A percentile compares a stretch with the other conserved stretches of the same genome.
phyloP scores from a whole-genome alignment of 23 red algal species.

The Gracilaria domingensis region DNA sequence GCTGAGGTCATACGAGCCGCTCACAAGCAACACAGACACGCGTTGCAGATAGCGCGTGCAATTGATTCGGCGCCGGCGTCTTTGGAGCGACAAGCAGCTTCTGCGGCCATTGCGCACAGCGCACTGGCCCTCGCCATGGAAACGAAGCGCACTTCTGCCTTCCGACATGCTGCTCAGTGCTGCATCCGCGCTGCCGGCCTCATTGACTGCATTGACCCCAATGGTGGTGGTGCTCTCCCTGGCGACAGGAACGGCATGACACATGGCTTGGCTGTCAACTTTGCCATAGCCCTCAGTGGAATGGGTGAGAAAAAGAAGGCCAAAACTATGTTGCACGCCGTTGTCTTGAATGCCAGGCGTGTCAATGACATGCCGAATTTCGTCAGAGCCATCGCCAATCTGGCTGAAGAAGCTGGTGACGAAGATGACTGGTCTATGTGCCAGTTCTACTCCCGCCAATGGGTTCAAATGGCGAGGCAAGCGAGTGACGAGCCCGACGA shows the following conservation, averaged over 20 bases:
- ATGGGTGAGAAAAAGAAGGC: conserved; percentile 50
- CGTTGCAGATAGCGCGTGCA: conserved; percentile 26
- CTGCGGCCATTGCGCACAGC: conserved; percentile 46
- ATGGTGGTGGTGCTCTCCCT: background rate
- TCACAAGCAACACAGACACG: conserved; percentile 38
- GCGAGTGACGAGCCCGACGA: conserved; percentile 46
- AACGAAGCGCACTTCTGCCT: conserved; percentile 9
- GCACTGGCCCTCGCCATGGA: conserved; percentile 47
- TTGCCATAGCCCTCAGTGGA: conserved; percentile 50
- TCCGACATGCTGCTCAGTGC: conserved; percentile 25
- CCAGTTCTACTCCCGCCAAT: conserved; percentile 40
- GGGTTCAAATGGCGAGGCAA: conserved; percentile 53
- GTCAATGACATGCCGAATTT: conserved; percentile 48
- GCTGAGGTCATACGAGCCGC: conserved; percentile 40
- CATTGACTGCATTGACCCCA: conserved; percentile 27
- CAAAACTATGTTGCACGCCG: conserved; percentile 30
- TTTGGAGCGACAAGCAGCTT: conserved; percentile 39
- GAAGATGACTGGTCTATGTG: conserved; percentile 52
- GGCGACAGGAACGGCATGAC: conserved; percentile 28
- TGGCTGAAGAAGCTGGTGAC: conserved; percentile 67
- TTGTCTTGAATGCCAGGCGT: conserved; percentile 35
- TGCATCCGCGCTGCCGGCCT: conserved; percentile 31
- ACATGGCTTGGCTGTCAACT: conserved; percentile 46
- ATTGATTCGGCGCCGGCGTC: background rate
- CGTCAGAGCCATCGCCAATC: conserved; percentile 51